Conservation (phyloP, 192 early-diverging fungal genomes). For the Funneliformis geosporum region DNA sequence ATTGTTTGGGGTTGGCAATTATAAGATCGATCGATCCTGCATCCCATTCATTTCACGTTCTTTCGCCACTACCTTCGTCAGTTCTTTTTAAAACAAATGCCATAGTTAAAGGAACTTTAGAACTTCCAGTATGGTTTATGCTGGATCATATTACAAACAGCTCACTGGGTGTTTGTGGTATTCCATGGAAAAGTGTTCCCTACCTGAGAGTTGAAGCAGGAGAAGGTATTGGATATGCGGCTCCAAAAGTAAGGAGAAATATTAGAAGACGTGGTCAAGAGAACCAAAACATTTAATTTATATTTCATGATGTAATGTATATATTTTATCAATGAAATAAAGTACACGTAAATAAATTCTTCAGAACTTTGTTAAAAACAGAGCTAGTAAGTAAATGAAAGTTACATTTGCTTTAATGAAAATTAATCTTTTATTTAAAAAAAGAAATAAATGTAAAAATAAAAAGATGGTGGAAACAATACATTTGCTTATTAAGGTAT, state of each 20-base stretch:
- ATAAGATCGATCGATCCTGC: conserved; percentile 67
- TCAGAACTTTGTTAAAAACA: not conserved
- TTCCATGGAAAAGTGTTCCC: conserved; percentile 55
- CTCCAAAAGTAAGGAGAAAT: conserved; percentile 20
- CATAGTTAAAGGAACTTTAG: conserved; percentile 56
- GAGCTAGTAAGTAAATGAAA: no score
- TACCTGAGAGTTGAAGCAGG: conserved; percentile 49
- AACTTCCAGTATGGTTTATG: conserved; percentile 51
- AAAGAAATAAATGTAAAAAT: no score
- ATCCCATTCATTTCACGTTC: conserved; percentile 53
- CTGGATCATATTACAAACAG: conserved; percentile 41
- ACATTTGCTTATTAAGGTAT: no score
- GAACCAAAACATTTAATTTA: not conserved
- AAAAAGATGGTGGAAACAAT: not conserved
- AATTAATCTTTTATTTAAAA: no score
- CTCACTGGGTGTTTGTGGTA: conserved; percentile 41
- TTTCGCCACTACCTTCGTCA: conserved; percentile 51
- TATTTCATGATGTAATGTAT: not conserved
- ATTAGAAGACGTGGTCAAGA: not conserved
- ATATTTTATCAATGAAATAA: not conserved
- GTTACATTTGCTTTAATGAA: no score
- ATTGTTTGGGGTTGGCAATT: conserved; percentile 64
- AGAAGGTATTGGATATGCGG: conserved; percentile 35
- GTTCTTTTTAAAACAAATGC: conserved; percentile 43
- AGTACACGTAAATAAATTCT: not conserved